Evolutionary conservation across 306 rosid species (phyloP).

Genomic region (Vigna nakashimae): DNA sequence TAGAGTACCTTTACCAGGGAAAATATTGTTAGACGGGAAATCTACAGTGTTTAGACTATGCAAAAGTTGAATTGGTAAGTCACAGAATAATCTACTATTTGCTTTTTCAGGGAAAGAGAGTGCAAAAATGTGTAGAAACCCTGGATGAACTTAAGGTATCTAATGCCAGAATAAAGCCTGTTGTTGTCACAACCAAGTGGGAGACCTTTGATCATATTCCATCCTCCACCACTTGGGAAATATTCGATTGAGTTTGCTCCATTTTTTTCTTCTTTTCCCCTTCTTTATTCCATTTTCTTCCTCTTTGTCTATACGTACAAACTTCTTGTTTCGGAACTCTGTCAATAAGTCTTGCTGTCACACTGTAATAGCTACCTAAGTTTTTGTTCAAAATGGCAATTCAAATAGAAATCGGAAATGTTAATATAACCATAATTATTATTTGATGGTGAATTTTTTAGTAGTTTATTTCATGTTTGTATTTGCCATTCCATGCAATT

Average conservation of each 20-base stretch:
- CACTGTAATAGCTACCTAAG: background rate
- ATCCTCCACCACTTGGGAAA: constrained; percentile 44
- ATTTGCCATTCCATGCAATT: background rate
- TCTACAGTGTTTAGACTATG: too few species aligned
- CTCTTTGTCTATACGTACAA: constrained; percentile 22
- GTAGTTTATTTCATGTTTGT: background rate
- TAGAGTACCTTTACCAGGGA: too few species aligned
- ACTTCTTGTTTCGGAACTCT: constrained; percentile 13
- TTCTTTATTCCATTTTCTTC: background rate
- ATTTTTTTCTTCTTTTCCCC: background rate
- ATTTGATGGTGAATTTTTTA: constrained; percentile 2
- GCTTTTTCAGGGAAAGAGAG: constrained; percentile 68
- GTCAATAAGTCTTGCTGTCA: constrained; percentile 37
- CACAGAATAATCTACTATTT: background rate
- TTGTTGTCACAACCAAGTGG: constrained; percentile 79
- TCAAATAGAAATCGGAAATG: constrained; percentile 5
- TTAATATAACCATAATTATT: constrained; percentile 33
- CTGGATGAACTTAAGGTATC: constrained; percentile 68
- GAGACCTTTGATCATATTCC: constrained; percentile 66
- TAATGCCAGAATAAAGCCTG: constrained; percentile 68
- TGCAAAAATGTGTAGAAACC: constrained; percentile 80
- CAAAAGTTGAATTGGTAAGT: background rate
- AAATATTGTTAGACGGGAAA: too few species aligned
- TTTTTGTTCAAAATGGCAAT: constrained; percentile 22
- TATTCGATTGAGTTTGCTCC: constrained; percentile 43